Evolutionary conservation across 495 filamentous ascomycete species (phyloP).

Genomic region (Neurospora intermedia): DNA sequence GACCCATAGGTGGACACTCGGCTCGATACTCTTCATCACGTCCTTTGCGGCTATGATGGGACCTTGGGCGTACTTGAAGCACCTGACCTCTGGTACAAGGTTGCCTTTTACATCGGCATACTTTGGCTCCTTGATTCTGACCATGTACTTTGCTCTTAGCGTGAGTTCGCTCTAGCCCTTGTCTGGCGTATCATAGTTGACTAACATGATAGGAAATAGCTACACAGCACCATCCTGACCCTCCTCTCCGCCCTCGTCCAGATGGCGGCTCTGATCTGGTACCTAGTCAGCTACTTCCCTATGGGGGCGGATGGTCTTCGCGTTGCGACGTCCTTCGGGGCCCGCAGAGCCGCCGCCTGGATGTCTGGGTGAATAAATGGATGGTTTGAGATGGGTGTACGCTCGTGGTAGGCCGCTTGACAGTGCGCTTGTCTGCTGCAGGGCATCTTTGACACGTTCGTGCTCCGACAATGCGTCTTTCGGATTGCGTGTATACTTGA

Average conservation of each 20-base stretch:
- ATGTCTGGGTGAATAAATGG: slow-evolving; percentile 56
- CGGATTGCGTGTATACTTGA: neutral
- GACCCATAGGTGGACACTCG: slow-evolving; percentile 74
- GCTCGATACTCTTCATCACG: slow-evolving; percentile 77
- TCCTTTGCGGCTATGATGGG: slow-evolving; percentile 96
- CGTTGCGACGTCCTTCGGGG: slow-evolving; percentile 77
- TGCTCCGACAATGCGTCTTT: neutral
- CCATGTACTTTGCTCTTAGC: slow-evolving; percentile 81
- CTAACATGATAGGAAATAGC: slow-evolving; percentile 38
- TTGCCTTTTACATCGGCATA: slow-evolving; percentile 94
- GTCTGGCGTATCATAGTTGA: neutral
- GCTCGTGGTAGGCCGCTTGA: neutral
- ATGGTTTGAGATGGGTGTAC: neutral
- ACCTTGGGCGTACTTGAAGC: slow-evolving; percentile 66
- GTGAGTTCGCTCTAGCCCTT: slow-evolving; percentile 46
- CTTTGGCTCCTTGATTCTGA: slow-evolving; percentile 87
- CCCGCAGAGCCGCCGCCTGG: slow-evolving; percentile 76
- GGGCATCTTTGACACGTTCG: neutral
- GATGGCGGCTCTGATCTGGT: slow-evolving; percentile 76
- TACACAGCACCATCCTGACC: slow-evolving; percentile 70
- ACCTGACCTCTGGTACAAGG: slow-evolving; percentile 74
- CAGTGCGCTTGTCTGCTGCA: neutral
- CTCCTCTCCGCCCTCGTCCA: slow-evolving; percentile 75
- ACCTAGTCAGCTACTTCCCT: slow-evolving; percentile 94
- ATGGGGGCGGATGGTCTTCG: slow-evolving; percentile 87